Percentiles rank a stretch among this genome's conserved stretches.
Evolutionary conservation across 176 grass and related monocot species (phyloP).

Genomic region (Miscanthus lutarioriparius): DNA sequence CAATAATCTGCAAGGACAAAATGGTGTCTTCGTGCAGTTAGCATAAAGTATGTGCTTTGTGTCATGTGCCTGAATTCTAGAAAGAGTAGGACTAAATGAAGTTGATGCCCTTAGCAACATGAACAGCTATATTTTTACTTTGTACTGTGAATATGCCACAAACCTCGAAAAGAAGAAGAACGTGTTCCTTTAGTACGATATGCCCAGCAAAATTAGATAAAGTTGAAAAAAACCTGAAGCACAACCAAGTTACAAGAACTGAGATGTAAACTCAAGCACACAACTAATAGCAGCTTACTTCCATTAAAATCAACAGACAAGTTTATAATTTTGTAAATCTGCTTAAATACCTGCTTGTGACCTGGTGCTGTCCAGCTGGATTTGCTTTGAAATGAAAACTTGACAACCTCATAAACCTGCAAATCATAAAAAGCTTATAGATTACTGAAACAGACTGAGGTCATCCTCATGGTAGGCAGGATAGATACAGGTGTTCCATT

Average conservation of each 20-base stretch:
- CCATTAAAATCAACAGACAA: conserved; percentile 18
- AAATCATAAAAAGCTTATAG: conserved; percentile 7
- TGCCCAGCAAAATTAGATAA: conserved; percentile 39
- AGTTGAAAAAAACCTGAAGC: conserved; percentile 48
- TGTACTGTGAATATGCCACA: conserved; percentile 20
- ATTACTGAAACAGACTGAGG: conserved; percentile 18
- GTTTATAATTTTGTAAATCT: neutral
- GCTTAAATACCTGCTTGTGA: conserved; percentile 44
- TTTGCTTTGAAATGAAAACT: conserved; percentile 44
- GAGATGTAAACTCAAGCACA: neutral
- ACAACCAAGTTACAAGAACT: conserved; percentile 21
- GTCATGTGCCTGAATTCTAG: neutral
- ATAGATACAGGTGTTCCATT: conserved; percentile 9
- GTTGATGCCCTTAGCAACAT: neutral
- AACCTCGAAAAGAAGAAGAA: conserved; percentile 62
- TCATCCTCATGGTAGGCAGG: neutral
- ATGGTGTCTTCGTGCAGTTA: neutral
- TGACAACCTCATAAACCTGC: conserved; percentile 64
- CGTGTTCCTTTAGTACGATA: conserved; percentile 35
- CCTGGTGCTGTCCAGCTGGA: conserved; percentile 33
- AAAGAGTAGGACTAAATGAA: conserved; percentile 2
- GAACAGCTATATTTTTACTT: neutral
- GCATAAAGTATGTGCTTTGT: neutral
- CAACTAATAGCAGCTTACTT: neutral
- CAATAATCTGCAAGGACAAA: conserved; percentile 49